These are phyloP conservation scores for Stromatinia cepivora DNA, from an alignment of 2,329 filamentous ascomycete species.

Conservation along the genomic window DNA sequence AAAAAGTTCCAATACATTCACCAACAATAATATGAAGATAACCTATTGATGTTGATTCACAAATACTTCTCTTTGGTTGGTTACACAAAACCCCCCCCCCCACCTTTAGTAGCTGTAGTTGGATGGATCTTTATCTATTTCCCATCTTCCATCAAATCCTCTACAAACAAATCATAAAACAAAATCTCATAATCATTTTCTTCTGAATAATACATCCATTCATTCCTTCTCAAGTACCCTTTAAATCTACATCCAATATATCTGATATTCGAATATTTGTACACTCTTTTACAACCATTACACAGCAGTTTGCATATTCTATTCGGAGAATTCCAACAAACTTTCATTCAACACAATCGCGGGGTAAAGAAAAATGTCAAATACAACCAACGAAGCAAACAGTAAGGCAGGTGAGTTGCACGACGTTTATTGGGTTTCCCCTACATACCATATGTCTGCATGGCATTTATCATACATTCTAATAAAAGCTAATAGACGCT, in stretches of 20 bases:
- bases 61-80: not conserved
- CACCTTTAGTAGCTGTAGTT: not conserved
- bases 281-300: constrained; percentile 10
- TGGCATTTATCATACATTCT: not conserved
- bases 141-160: not conserved
- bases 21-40: not conserved
- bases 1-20: not conserved
- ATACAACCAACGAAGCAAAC: not conserved
- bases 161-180: not conserved
- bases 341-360: not conserved
- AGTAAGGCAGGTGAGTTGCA: constrained; percentile 13
- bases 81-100: not conserved
- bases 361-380: constrained; percentile 17
- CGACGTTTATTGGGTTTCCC: not conserved
- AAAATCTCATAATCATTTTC: not conserved
- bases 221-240: not conserved
- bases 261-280: not conserved
- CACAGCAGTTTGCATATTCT: constrained; percentile 10
- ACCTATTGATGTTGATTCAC: not conserved
- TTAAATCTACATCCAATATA: not conserved
- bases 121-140: not conserved
- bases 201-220: not conserved
- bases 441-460: not conserved
- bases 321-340: constrained; percentile 2
- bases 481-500: constrained; percentile 10